Base-by-base conservation (phyloP, 805 yeast species). In the Grigorovia humatica region DNA sequence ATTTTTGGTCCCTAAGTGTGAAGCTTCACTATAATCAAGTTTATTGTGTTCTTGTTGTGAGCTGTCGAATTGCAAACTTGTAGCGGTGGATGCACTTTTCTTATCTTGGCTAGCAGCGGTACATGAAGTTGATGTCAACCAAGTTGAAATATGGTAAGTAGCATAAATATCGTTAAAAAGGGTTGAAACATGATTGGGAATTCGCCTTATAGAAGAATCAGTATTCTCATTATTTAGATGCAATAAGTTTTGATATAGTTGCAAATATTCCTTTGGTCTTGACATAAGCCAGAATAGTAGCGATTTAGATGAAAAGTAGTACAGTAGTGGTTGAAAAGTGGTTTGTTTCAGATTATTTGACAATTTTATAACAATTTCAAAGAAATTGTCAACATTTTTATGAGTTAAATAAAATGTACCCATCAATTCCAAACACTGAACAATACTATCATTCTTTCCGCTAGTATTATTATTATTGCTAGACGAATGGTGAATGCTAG, bases 281-380 rank as follows among this genome's bases (percentile, higher is more conserved):
- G 78, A 67, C 41, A 71, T 55, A 1, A 76, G 66, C 83, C 84
- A 80, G 20, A 67, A 59, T 50, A 69, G 62, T 7, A 79, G 54
- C 6, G 77, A 62, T 49, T 73, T 71, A 15, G 77, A 59, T 45
- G 77, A 68, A 54, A 70, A 77, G 30, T 71, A 62, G 43, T 76
- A 63, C 2, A 78, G 55, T 18, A 77, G 51, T 49, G 70, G 71
- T 51, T 74, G 73, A 53, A 77, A 78, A 1, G 75, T 64, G 3
- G 74, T 69, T 55, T 72, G 70, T 52, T 69, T 72, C 29, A 75
- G 62, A 1, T 67, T 52, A 7, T 64, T 62, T 2, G 75, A 53
- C 13, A 75, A 51, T 18, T 63, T 64, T 51, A 69, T 62, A 11
- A 77, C 47, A 29, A 75, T 65, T 23, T 66, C 68, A 40, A 79